Conservation (phyloP, 495 filamentous ascomycete genomes). For the Xylaria sp. region DNA sequence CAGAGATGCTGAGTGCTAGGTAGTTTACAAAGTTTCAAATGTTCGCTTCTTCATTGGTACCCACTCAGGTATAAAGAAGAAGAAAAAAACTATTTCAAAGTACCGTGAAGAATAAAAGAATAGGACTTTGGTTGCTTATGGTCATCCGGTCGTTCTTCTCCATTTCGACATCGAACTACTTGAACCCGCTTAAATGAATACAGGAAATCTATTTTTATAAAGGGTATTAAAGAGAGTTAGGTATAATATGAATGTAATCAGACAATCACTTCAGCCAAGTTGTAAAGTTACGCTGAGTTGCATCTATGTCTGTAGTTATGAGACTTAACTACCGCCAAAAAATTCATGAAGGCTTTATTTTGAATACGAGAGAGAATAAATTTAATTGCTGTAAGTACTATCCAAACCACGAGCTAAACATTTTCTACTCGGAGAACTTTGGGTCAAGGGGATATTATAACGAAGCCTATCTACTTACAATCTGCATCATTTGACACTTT, state of each 20-base stretch:
- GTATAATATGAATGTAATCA: not conserved
- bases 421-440: not conserved
- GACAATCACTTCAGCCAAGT: not conserved
- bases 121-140: not conserved
- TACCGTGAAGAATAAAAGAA: not conserved
- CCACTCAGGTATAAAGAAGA: not conserved
- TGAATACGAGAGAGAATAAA: too few relatives aligned
- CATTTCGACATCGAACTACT: not conserved
- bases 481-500: not conserved
- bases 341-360: too few relatives aligned
- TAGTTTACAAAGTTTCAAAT: not conserved
- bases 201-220: not conserved
- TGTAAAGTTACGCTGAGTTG: not conserved
- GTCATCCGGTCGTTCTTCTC: not conserved
- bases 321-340: too few relatives aligned
- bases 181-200: not conserved
- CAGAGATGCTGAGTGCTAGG: not conserved
- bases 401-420: not conserved
- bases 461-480: not conserved
- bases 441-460: not conserved
- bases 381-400: not conserved
- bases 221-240: not conserved
- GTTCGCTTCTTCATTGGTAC: not conserved
- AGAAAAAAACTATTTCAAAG: not conserved
- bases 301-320: not conserved